phyloP scores from a whole-genome alignment of 1,284 basidiomycete species.

The Heterobasidion irregulare region DNA sequence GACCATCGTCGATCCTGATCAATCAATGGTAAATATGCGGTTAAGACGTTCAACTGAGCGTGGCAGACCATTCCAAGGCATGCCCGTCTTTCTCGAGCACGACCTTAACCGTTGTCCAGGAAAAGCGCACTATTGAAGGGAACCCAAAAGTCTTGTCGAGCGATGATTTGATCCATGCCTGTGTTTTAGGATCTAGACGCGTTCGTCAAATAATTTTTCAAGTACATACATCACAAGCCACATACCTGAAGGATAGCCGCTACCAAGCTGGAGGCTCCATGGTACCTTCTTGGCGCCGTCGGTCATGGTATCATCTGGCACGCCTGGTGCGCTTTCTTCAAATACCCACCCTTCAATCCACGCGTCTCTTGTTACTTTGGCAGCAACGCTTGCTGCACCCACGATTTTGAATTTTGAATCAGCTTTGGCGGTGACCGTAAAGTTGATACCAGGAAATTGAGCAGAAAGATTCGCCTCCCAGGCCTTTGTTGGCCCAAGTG shows the following conservation, averaged over 20 bases:
- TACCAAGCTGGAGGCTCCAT: constrained; percentile 50
- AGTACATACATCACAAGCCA: not conserved
- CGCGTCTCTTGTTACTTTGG: constrained; percentile 92
- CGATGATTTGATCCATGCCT: constrained; percentile 74
- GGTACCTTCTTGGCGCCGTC: constrained; percentile 8
- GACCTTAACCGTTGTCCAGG: constrained; percentile 92
- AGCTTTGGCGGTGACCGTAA: constrained; percentile 90
- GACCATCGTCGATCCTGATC: constrained; percentile 72
- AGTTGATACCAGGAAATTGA: constrained; percentile 75
- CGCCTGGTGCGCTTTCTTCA: constrained; percentile 38
- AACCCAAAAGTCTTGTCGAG: constrained; percentile 91
- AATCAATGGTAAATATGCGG: constrained; percentile 1
- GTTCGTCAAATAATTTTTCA: constrained; percentile 9
- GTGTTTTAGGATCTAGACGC: constrained; percentile 81
- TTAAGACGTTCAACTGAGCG: not conserved
- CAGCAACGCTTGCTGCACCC: constrained; percentile 92
- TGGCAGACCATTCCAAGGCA: constrained; percentile 67
- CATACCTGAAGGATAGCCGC: constrained; percentile 84
- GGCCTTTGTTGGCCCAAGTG: constrained; percentile 80
- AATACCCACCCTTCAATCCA: constrained; percentile 85
- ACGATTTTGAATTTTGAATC: constrained; percentile 96
- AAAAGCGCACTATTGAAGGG: constrained; percentile 87
- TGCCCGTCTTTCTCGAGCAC: constrained; percentile 77
- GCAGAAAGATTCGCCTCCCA: constrained; percentile 78
- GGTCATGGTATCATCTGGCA: not conserved